Conservation (phyloP, 2,329 filamentous ascomycete species). For the Colletotrichum sp. region DNA sequence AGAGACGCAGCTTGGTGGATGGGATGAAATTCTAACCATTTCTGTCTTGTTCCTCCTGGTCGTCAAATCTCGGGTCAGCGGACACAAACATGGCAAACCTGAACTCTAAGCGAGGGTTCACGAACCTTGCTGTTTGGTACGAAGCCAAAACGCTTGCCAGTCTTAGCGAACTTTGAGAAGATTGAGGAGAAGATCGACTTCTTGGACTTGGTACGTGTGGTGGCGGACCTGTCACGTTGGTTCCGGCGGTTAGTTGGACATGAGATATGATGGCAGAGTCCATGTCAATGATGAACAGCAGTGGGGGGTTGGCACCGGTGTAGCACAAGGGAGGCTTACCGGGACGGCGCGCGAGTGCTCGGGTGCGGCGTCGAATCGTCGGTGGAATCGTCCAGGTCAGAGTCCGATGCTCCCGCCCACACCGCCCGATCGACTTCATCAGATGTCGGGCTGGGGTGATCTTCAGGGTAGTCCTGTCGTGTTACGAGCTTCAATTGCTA, state of each 20-base stretch:
- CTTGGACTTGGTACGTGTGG: neutral
- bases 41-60: slow-evolving; percentile 32
- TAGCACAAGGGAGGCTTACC: neutral
- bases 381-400: neutral
- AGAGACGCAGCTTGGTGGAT: neutral
- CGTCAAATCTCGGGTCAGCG: neutral
- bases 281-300: neutral
- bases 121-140: slow-evolving; percentile 17
- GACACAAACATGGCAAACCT: neutral
- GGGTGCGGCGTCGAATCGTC: slow-evolving; percentile 1
- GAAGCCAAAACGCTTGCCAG: slow-evolving; percentile 12
- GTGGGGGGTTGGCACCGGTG: neutral
- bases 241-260: neutral
- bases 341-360: neutral
- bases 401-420: slow-evolving; percentile 15
- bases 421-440: slow-evolving; percentile 10
- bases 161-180: slow-evolving; percentile 11
- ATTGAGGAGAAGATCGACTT: slow-evolving; percentile 13
- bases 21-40: slow-evolving; percentile 26
- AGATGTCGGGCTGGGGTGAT: slow-evolving; percentile 16
- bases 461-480: slow-evolving; percentile 3
- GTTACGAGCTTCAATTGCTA: neutral
- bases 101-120: neutral
- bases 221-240: neutral
- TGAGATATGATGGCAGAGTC: neutral